Base-by-base conservation (phyloP, 1,139 yeast species). In the Sugiyamaella sp. region DNA sequence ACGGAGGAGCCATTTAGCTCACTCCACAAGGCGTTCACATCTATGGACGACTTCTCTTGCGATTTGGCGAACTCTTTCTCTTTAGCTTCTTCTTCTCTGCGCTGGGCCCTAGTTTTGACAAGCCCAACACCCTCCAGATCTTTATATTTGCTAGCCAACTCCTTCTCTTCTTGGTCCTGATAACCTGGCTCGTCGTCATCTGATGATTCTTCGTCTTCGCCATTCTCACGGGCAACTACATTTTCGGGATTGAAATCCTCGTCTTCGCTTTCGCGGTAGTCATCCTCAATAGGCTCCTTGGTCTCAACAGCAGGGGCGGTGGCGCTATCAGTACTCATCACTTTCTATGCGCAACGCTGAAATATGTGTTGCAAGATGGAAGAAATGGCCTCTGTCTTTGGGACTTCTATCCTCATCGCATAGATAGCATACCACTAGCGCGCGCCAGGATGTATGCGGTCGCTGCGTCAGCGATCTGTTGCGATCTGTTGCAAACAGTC, bases 181-280 rank as follows among this genome's bases (percentile, higher is more conserved):
- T 63, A 67, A 16, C 57, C 62, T 4, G 57, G 58, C 24, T 56
- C 65, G 17, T 51, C 60, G 12, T 56, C 57, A 27, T 56, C 58
- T 24, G 52, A 56, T 32, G 41, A 52, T 19, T 48, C 61, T 16
- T 60, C 65, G 37, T 59, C 60, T 9, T 57, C 66, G 32, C 64
- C 60, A 24, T 61, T 62, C 24, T 53, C 50, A 33, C 47, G 57
- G 12, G 44, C 37, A n/a, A 40, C 44, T 19, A 35, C 35, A 10
- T 37, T 14, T 66, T 67, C 8, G 12, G 86, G 86, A 54, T 79
- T 79, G 66, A 78, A 84, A 60, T 84, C 89, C 51, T 81, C 86
- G 56, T 83, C 87, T 40, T 83, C 88, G 50, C 82, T 85, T 59
- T 84, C 89, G 41, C 77, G 74, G 56, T 82, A 81, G 9, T 67